phyloP scores from a whole-genome alignment of 108 stramenopile genomes.

The Fragilaria crotonensis region DNA sequence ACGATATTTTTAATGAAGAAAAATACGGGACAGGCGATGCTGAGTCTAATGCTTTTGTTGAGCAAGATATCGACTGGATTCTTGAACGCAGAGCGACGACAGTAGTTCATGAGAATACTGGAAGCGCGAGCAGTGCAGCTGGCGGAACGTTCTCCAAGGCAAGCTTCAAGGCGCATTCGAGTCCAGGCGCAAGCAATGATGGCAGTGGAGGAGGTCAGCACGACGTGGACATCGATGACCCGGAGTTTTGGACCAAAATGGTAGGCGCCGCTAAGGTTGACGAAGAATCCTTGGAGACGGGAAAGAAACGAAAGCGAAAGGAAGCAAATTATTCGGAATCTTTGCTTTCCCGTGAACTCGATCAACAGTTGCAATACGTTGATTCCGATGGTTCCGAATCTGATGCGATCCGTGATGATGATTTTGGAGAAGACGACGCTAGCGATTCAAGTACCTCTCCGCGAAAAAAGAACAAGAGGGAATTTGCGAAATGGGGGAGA shows the following conservation, averaged over 20 bases:
- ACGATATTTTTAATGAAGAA: constrained; percentile 84
- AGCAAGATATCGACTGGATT: constrained; percentile 85
- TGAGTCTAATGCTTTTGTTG: constrained; percentile 70
- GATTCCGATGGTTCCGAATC: constrained; percentile 9
- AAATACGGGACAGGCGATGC: constrained; percentile 70
- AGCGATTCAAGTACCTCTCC: constrained; percentile 26
- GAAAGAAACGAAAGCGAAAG: constrained; percentile 40
- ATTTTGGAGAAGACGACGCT: constrained; percentile 15
- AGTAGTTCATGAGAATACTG: constrained; percentile 76
- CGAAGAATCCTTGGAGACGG: constrained; percentile 22
- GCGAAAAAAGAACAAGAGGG: constrained; percentile 34
- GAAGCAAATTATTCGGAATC: constrained; percentile 62
- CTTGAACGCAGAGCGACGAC: constrained; percentile 61
- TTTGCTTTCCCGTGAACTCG: no score
- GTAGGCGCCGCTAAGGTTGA: constrained; percentile 68
- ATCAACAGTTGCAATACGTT: constrained; percentile 9
- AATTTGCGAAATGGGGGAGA: constrained; percentile 48
- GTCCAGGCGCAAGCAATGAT: constrained; percentile 22
- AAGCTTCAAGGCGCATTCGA: constrained; percentile 66
- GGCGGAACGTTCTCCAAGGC: constrained; percentile 93
- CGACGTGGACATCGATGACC: constrained; percentile 84
- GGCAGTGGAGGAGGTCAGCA: constrained; percentile 17
- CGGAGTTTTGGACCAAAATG: constrained; percentile 92
- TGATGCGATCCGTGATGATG: constrained; percentile 26
- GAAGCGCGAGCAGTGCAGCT: constrained; percentile 57